Evolutionary conservation across 306 rosid species (phyloP).

Genomic region (Acmispon strigosus): DNA sequence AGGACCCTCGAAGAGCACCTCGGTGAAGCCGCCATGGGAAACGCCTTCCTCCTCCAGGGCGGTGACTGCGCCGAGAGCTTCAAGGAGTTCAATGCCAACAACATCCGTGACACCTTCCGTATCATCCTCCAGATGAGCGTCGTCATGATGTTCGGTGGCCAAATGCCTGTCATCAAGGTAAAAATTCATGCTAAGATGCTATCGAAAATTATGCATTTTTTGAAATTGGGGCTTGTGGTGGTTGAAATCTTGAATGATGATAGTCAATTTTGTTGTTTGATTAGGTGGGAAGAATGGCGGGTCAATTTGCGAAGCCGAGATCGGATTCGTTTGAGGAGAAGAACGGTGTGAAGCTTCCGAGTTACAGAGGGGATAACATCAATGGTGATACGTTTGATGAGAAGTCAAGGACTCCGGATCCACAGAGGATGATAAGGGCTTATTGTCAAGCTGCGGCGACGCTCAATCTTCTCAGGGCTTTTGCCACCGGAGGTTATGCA

Average conservation of each 20-base stretch:
- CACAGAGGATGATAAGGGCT: slow-evolving; percentile 89
- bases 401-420: slow-evolving; percentile 88
- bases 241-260: too few relatives aligned
- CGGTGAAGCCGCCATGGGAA: slow-evolving; percentile 80
- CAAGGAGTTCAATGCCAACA: slow-evolving; percentile 91
- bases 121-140: slow-evolving; percentile 92
- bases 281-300: slow-evolving; percentile 99
- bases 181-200: neutral
- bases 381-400: slow-evolving; percentile 85
- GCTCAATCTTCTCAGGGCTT: slow-evolving; percentile 80
- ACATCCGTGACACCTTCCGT: slow-evolving; percentile 90
- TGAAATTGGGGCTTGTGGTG: too few relatives aligned
- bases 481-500: slow-evolving; percentile 97
- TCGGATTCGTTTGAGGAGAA: slow-evolving; percentile 90
- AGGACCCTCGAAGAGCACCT: slow-evolving; percentile 70
- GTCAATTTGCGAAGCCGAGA: slow-evolving; percentile 97
- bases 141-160: slow-evolving; percentile 94
- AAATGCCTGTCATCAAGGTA: slow-evolving; percentile 94
- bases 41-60: slow-evolving; percentile 84
- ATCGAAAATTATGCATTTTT: too few relatives aligned
- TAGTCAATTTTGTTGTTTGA: neutral
- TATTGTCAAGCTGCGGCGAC: slow-evolving; percentile 97
- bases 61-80: slow-evolving; percentile 99
- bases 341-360: slow-evolving; percentile 86
- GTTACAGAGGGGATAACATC: slow-evolving; percentile 95